These are phyloP conservation scores for Xylaria sp. DNA, from an alignment of 2,329 filamentous ascomycete genomes.

Conservation along the genomic window DNA sequence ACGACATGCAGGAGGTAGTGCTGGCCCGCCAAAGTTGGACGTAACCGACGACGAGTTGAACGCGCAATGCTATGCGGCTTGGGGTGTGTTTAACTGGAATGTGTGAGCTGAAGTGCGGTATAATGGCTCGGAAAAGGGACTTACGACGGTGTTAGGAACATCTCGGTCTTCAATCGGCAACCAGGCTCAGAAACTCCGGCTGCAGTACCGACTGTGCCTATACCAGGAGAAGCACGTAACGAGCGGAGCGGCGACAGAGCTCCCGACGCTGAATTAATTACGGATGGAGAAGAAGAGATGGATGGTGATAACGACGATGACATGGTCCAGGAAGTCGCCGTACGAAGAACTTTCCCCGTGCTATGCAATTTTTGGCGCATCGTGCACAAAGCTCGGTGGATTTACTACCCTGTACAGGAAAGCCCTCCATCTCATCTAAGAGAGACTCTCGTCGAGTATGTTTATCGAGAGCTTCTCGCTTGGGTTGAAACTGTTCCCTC, in stretches of 20 bases:
- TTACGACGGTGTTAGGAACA: slow-evolving; percentile 42
- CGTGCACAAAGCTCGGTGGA: slow-evolving; percentile 48
- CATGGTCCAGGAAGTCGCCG: not conserved
- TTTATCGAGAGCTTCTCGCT: slow-evolving; percentile 54
- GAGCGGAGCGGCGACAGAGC: not conserved
- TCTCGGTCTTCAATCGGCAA: slow-evolving; percentile 51
- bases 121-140: not conserved
- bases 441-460: slow-evolving; percentile 51
- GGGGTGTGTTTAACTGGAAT: slow-evolving; percentile 54
- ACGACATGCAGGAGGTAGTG: not conserved
- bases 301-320: not conserved
- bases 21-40: not conserved
- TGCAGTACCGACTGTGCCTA: slow-evolving; percentile 42
- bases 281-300: not conserved
- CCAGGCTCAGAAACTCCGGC: slow-evolving; percentile 46
- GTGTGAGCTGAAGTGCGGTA: slow-evolving; percentile 46
- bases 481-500: slow-evolving; percentile 52
- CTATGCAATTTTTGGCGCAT: slow-evolving; percentile 54
- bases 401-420: slow-evolving; percentile 45
- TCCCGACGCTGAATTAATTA: not conserved
- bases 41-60: slow-evolving; percentile 12
- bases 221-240: slow-evolving; percentile 32
- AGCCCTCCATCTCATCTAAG: slow-evolving; percentile 32
- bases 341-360: slow-evolving; percentile 47
- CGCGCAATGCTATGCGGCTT: slow-evolving; percentile 44